Conservation (phyloP, 805 yeast species). For the Teunomyces panamensis region DNA sequence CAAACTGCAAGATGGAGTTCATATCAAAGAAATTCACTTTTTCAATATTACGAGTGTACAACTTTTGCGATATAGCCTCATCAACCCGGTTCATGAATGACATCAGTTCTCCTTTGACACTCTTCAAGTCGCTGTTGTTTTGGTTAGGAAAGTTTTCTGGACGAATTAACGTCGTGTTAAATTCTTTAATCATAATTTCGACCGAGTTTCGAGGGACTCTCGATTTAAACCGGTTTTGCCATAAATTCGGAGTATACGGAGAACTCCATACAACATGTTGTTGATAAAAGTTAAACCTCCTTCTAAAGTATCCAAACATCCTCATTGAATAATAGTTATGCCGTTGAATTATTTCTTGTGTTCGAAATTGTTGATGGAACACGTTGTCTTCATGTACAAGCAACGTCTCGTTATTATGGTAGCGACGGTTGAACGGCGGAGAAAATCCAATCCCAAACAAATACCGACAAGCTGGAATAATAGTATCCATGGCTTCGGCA, state of each 20-base stretch:
- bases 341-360: slow-evolving; percentile 19
- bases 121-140: not conserved
- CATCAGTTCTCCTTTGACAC: not conserved
- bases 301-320: slow-evolving; percentile 20
- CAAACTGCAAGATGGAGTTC: slow-evolving; percentile 19
- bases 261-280: slow-evolving; percentile 16
- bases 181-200: slow-evolving; percentile 7
- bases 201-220: slow-evolving; percentile 13
- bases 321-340: slow-evolving; percentile 25
- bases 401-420: slow-evolving; percentile 7
- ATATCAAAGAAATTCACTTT: slow-evolving; percentile 21
- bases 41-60: slow-evolving; percentile 26
- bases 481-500: slow-evolving; percentile 20
- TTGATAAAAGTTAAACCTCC: slow-evolving; percentile 16
- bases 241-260: slow-evolving; percentile 9
- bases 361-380: slow-evolving; percentile 4
- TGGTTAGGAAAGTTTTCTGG: slow-evolving; percentile 12
- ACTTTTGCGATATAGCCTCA: slow-evolving; percentile 17
- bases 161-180: slow-evolving; percentile 7
- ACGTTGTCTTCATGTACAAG: slow-evolving; percentile 7
- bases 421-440: slow-evolving; percentile 13
- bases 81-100: slow-evolving; percentile 18
- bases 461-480: slow-evolving; percentile 21
- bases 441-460: slow-evolving; percentile 20
- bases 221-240: slow-evolving; percentile 11